phyloP scores from a whole-genome alignment of 1,139 yeast species.

The Candida dubliniensis region DNA sequence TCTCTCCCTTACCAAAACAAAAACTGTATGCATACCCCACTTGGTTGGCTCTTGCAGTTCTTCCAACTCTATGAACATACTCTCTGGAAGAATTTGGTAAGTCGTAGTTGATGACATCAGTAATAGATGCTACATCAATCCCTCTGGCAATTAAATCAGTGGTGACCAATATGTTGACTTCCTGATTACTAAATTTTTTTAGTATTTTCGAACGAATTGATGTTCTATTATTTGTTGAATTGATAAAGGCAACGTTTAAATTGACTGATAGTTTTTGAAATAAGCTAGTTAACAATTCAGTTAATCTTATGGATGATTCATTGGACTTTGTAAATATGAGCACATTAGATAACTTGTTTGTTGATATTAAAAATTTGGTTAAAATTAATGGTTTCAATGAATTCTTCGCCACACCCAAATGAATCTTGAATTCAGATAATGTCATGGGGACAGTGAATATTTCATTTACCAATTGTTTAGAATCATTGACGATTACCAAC shows the following conservation, averaged over 20 bases:
- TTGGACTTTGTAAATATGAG: constrained; percentile 81
- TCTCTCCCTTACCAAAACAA: constrained; percentile 74
- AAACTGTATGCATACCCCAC: constrained; percentile 72
- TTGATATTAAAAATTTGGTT: constrained; percentile 49
- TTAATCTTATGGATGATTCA: constrained; percentile 77
- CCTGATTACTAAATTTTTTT: constrained; percentile 53
- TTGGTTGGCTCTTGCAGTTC: constrained; percentile 92
- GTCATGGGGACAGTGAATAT: constrained; percentile 55
- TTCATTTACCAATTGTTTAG: constrained; percentile 49
- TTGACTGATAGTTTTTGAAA: constrained; percentile 22
- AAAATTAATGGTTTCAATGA: constrained; percentile 75
- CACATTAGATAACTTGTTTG: constrained; percentile 37
- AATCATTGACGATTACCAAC: constrained; percentile 67
- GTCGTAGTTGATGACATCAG: constrained; percentile 85
- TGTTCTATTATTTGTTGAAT: constrained; percentile 52
- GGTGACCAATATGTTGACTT: constrained; percentile 63
- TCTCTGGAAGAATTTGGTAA: constrained; percentile 86
- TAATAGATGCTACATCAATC: constrained; percentile 71
- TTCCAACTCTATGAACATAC: constrained; percentile 92
- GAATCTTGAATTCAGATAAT: constrained; percentile 52
- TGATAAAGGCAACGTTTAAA: constrained; percentile 35
- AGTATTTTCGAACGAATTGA: constrained; percentile 47
- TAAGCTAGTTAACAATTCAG: constrained; percentile 57
- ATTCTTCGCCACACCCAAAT: constrained; percentile 55
- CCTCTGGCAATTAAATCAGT: constrained; percentile 97